A percentile compares a stretch with the other conserved stretches of the same genome.
Evolutionary conservation across 305 asterid genomes (phyloP).

Genomic region (Fraxinus angustifolia): DNA sequence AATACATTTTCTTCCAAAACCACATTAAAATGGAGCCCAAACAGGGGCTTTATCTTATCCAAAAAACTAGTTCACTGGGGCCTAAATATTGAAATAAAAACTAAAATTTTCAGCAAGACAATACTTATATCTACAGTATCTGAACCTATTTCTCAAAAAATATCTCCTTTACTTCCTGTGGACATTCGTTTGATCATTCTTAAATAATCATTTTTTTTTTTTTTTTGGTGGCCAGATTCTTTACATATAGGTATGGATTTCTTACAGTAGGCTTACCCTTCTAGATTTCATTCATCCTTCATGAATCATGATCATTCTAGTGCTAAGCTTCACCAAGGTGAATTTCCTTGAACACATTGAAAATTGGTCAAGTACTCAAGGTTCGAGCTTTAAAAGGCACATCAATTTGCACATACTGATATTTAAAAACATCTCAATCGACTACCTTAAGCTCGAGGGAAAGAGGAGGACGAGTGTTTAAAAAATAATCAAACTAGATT

Average conservation of each 20-base stretch:
- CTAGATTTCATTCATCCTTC: background rate
- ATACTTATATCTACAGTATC: no score
- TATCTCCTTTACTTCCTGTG: background rate
- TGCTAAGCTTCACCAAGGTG: background rate
- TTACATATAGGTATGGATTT: background rate
- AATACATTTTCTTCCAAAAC: no score
- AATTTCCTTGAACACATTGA: background rate
- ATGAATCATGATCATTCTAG: background rate
- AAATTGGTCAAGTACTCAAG: background rate
- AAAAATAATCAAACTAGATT: background rate
- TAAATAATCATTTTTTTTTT: no score
- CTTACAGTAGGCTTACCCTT: background rate
- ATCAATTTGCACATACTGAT: background rate
- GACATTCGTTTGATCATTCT: background rate
- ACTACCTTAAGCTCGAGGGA: background rate
- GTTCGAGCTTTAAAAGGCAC: background rate
- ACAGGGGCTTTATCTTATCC: no score
- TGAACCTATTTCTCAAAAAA: no score
- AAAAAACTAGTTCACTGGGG: no score
- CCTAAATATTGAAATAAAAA: no score
- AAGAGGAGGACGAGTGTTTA: background rate
- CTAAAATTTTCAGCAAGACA: no score
- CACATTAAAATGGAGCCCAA: no score
- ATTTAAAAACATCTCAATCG: background rate
- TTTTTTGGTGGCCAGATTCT: background rate